Conservation (phyloP, 2,329 filamentous ascomycete genomes). For the Botrytis deweyae region DNA sequence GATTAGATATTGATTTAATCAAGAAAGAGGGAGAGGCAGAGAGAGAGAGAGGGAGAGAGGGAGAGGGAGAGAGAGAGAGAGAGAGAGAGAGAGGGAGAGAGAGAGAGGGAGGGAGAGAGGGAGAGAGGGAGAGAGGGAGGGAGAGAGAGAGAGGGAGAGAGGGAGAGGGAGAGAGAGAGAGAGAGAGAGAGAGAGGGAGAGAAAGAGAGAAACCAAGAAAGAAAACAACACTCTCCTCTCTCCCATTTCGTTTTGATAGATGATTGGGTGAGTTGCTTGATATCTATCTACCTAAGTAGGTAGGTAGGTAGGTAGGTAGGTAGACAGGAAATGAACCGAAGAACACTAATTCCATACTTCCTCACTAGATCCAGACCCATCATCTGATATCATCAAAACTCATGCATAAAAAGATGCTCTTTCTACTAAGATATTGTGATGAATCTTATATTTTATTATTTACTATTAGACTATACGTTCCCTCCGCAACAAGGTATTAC, state of each 20-base stretch:
- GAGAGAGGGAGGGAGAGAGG: too few species aligned
- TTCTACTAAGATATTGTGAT: not conserved
- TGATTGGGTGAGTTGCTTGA: not conserved
- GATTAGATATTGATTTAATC: not conserved
- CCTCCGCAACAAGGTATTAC: not conserved
- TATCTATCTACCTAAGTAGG: not conserved
- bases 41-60: too few species aligned
- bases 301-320: not conserved
- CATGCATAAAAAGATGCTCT: not conserved
- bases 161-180: too few species aligned
- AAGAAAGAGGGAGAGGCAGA: too few species aligned
- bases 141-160: too few species aligned
- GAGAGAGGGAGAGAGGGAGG: too few species aligned
- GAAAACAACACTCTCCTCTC: too few species aligned
- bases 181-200: too few species aligned
- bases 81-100: too few species aligned
- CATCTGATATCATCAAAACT: not conserved
- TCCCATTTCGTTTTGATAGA: not conserved
- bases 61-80: too few species aligned
- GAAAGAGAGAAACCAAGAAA: too few species aligned
- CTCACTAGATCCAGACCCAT: not conserved
- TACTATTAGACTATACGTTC: conserved; percentile 1
- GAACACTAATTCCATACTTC: not conserved
- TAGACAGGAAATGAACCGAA: not conserved
- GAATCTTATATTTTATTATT: not conserved